Percentiles rank a stretch among this genome's conserved stretches.
Evolutionary conservation across 768 basidiomycete species (phyloP).

Genomic region (Leucosporidium scottii): DNA sequence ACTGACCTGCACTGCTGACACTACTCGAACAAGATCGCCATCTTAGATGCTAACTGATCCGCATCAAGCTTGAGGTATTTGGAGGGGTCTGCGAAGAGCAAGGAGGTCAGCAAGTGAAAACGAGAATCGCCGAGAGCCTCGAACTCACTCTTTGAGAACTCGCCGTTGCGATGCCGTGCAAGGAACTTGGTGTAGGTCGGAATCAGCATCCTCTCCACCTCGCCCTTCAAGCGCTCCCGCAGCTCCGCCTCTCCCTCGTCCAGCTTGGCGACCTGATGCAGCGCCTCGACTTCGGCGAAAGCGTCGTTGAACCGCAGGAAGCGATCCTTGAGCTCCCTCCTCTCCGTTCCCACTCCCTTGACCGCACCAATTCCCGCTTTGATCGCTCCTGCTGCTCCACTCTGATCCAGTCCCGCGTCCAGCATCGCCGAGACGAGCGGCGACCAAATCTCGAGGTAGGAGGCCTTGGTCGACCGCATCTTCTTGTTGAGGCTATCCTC

Average conservation of each 20-base stretch:
- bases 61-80: slow-evolving; percentile 32
- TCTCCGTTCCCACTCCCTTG: slow-evolving; percentile 31
- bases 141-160: slow-evolving; percentile 23
- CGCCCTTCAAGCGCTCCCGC: slow-evolving; percentile 34
- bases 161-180: slow-evolving; percentile 24
- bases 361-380: slow-evolving; percentile 32
- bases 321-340: slow-evolving; percentile 35
- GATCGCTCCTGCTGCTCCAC: slow-evolving; percentile 28
- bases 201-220: slow-evolving; percentile 35
- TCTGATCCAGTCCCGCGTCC: slow-evolving; percentile 35
- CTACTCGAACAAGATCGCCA: slow-evolving; percentile 23
- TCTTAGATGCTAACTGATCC: slow-evolving; percentile 26
- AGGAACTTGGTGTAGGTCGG: slow-evolving; percentile 36
- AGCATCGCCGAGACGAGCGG: slow-evolving; percentile 35
- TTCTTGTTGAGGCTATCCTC: slow-evolving; percentile 37
- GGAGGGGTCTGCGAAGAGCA: slow-evolving; percentile 16
- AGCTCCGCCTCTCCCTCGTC: slow-evolving; percentile 33
- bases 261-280: slow-evolving; percentile 25
- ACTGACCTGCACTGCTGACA: too few species aligned
- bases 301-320: slow-evolving; percentile 37
- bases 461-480: slow-evolving; percentile 30
- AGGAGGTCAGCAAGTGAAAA: too few species aligned
- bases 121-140: not conserved
- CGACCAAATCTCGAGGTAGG: slow-evolving; percentile 36
- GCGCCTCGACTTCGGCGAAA: slow-evolving; percentile 34